Evolutionary conservation across 352 stramenopile genomes (phyloP).

Genomic region (Pythium sp.): DNA sequence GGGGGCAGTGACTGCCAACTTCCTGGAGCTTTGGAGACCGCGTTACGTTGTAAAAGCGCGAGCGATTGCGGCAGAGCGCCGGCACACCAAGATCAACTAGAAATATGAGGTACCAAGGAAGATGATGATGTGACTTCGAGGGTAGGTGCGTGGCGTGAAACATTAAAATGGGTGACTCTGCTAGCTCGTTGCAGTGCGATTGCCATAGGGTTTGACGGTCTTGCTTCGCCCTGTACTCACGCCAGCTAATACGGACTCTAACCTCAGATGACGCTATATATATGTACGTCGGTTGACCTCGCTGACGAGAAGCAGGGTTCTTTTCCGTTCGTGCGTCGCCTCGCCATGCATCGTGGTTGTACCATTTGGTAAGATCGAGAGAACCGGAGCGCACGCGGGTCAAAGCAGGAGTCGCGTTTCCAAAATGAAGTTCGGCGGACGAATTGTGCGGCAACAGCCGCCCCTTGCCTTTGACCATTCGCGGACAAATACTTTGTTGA

Average conservation of each 20-base stretch:
- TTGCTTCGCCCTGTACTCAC: neutral
- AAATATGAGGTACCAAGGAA: neutral
- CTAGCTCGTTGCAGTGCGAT: neutral
- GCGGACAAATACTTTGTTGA: neutral
- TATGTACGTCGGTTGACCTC: neutral
- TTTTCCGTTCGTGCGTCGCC: neutral
- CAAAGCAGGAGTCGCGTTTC: neutral
- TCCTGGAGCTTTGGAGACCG: slow-evolving; percentile 29
- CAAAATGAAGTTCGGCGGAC: neutral
- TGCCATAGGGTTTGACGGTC: neutral
- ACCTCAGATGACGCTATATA: neutral
- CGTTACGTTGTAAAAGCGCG: slow-evolving; percentile 24
- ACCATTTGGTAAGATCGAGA: slow-evolving; percentile 49
- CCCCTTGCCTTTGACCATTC: neutral
- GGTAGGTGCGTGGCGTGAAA: neutral
- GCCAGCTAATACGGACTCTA: neutral
- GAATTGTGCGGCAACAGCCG: neutral
- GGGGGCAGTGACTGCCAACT: slow-evolving; percentile 21
- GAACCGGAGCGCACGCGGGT: slow-evolving; percentile 31
- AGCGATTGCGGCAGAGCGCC: neutral
- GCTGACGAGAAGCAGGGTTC: neutral
- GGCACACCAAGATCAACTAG: neutral
- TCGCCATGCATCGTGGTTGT: slow-evolving; percentile 24
- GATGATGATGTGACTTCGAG: neutral
- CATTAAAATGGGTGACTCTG: neutral